Evolutionary conservation across 2,329 filamentous ascomycete genomes (phyloP).

Genomic region (Exserohilum turcica): DNA sequence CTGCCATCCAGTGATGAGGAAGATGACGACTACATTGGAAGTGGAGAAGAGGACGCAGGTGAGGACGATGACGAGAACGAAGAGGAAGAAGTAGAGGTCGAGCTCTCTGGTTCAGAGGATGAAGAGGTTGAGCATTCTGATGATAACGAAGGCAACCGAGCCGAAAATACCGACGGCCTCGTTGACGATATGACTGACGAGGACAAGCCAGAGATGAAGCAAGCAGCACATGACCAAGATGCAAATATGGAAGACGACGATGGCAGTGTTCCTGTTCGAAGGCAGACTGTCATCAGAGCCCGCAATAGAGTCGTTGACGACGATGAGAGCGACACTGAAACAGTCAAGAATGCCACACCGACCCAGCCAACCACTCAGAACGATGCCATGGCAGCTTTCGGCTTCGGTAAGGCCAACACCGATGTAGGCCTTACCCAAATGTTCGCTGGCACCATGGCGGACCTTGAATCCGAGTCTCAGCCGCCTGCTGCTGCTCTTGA

Average conservation of each 20-base stretch:
- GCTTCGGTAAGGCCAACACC: constrained; percentile 46
- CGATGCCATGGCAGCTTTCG: constrained; percentile 46
- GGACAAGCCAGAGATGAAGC: constrained; percentile 34
- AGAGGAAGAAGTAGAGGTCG: constrained; percentile 33
- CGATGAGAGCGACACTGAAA: constrained; percentile 40
- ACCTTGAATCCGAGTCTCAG: constrained; percentile 53
- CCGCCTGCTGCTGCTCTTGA: constrained; percentile 32
- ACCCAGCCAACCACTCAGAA: constrained; percentile 35
- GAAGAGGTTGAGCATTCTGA: constrained; percentile 36
- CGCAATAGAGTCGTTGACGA: constrained; percentile 68
- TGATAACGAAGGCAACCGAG: constrained; percentile 18
- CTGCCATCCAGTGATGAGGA: constrained; percentile 60
- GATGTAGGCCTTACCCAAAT: constrained; percentile 81
- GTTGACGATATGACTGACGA: constrained; percentile 52
- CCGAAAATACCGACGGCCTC: constrained; percentile 37
- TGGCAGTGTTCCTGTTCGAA: constrained; percentile 55
- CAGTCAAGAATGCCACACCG: constrained; percentile 20
- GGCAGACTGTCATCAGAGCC: constrained; percentile 55
- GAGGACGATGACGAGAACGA: constrained; percentile 46
- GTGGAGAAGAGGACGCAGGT: constrained; percentile 54
- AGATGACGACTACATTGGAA: constrained; percentile 57
- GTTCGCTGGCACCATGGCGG: constrained; percentile 87
- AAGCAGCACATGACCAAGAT: constrained; percentile 37
- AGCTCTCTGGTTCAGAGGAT: constrained; percentile 37
- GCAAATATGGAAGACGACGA: constrained; percentile 52